Base-by-base conservation (phyloP, 2,329 filamentous ascomycete species). In the Cladosporium sp. region DNA sequence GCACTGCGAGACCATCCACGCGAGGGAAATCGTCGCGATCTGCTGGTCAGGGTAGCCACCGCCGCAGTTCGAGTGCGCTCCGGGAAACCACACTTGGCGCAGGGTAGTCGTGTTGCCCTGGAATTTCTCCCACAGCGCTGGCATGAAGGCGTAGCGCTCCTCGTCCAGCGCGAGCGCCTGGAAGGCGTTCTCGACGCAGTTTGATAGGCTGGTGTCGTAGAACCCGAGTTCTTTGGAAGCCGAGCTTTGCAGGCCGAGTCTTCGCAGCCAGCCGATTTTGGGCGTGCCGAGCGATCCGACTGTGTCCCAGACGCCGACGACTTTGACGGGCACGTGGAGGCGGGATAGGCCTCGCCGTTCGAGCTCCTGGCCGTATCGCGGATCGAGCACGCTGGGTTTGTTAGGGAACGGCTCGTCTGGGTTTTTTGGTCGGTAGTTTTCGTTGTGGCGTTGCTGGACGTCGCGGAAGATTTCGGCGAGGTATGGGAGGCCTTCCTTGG, bases 1-100 rank as follows among this genome's bases (percentile, higher is more conserved):
- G 42, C 79, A 63, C 53, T 80, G 76, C 46, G 72, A 71, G 60
- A 80, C 77, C 78, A 81, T 81, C 78, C 78, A 81, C 3, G 77
- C 78, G 1, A 81, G 63, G 4, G 74, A 72, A 28, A 80, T 77
- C 38, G 79, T 75, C 9, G 75, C 72, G 33, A 77, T 68, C 32
- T 77, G 71, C 56, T 73, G 69, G 51, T 76, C 72, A 22, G 67
- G 63, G 48, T 68, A 70, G 8, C 73, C 74, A n/a, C 74, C 74
- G 9, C 74, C 74, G 9, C 76, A 57, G 52, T 75, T 75, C 19
- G 63, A 61, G 54, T 77, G 74, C 2, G 70, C 71, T 13, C 74
- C 74, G 0, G 73, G 72, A 53, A 76, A 77, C 74, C 74, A 77
- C 5, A 74, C 71, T 59, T 77, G 74, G 6, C 72, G 66, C 7